Percentiles rank a stretch among this genome's conserved stretches.
These are phyloP conservation scores for Beauveria sp. DNA, from an alignment of 2,329 filamentous ascomycete genomes.

Conservation along the genomic window DNA sequence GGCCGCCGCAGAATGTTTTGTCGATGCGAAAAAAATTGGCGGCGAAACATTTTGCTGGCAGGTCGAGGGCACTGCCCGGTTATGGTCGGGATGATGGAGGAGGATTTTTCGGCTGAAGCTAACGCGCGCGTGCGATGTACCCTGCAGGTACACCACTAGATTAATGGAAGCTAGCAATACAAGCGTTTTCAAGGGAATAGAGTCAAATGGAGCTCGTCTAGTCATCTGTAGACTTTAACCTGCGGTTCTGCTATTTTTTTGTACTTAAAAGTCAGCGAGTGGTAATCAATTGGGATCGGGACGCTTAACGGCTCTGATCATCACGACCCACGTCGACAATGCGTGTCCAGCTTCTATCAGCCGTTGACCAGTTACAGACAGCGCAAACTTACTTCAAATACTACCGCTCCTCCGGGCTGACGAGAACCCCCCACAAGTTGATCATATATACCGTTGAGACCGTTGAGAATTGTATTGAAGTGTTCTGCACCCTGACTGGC, in stretches of 20 bases:
- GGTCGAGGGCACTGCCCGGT: not conserved
- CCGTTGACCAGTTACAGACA: no score
- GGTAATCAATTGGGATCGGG: no score
- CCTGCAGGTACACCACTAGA: not conserved
- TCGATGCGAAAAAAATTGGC: conserved; percentile 17
- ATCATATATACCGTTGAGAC: not conserved
- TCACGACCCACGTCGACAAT: no score
- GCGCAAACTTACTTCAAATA: no score
- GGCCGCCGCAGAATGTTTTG: conserved; percentile 14
- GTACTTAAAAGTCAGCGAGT: no score
- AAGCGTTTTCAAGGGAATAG: not conserved
- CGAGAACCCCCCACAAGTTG: no score
- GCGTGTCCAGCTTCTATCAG: no score
- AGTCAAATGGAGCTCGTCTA: not conserved
- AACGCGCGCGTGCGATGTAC: not conserved
- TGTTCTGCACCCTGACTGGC: not conserved
- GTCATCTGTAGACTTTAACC: not conserved
- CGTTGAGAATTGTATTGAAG: not conserved
- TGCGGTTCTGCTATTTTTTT: not conserved
- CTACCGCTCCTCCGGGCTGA: not conserved
- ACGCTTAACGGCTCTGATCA: no score
- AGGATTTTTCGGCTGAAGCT: not conserved
- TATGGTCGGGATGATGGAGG: not conserved
- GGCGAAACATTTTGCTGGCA: conserved; percentile 20
- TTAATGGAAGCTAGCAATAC: not conserved